Evolutionary conservation across 2,329 filamentous ascomycete genomes (phyloP), one percentile per base, ranked within the genome.

Genomic region (Fusarium keratoplasticum): DNA sequence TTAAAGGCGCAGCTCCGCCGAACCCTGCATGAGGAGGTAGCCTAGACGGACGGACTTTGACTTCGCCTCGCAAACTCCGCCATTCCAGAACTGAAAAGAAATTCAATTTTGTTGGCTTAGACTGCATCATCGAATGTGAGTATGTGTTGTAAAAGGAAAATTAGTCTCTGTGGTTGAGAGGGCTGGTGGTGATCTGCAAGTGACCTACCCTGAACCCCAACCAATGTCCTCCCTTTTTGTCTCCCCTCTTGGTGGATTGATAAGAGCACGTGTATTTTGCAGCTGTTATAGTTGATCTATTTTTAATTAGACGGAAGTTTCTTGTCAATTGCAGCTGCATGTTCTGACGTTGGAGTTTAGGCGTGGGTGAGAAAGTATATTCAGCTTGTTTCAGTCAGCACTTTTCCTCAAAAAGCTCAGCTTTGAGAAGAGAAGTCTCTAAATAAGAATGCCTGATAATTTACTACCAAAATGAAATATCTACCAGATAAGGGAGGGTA

Each of bases 381-480:
- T n/a, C 16, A 6, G 5, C 16, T 6, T 27, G 2, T n/a, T n/a
- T 13, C 10, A 50, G 16, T 50, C 25, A 47, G 22, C 22, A 25
- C 42, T 18, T 25, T 47, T 18, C 20, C 22, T 14, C 22, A 6
- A 42, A 42, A 6, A 25, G 8, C 16, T 18, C 22, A 25, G 8
- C 14, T 25, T 4, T 10, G 22, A 25, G 25, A 27, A 16, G 9
- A 50, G 11, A 18, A 11, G 27, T 9, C 18, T 25, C 14, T 16
- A 20, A 13, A n/a, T 31, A 31, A 52, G 10, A 20, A 52, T 18
- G 22, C 10, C 5, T 52, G 31, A 62, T 47, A 47, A 20, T 27
- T 18, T 9, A n/a, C 40, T 50, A 52, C 33, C 16, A 27, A 47
- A 62, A 62, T 33, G 40, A 62, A 62, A 52, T 62, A 62, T 62